Base-by-base conservation (phyloP, 495 filamentous ascomycete species). In the Talaromyces wortmannii region DNA sequence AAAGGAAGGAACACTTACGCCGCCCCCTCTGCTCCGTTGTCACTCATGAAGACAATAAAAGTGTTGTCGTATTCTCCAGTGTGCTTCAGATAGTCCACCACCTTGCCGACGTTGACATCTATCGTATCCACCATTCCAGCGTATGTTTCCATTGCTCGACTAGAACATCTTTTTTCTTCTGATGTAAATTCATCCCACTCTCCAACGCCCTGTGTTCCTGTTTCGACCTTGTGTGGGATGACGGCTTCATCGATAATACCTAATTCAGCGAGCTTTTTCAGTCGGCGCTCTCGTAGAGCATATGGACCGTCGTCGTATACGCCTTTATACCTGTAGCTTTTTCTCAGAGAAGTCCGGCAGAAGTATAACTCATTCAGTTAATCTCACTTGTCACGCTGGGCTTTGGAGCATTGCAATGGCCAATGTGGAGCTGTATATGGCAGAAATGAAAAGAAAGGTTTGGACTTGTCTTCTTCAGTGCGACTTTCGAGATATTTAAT, bases 121-220 rank as follows among this genome's bases (percentile, higher is more conserved):
- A 80, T 77, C 12, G 61, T 60, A 45, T 81, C 75, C 3, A 81
- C 74, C 78, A 82, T 82, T 4, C 65, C 78, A 11, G 79, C 79
- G 53, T 78, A 81, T 15, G 63, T 57, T 58, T 80, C 79, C 76
- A 81, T 80, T 6, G 69, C 68, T 13, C 75, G 67, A 30, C 64
- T 62, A 0, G 78, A 80, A 45, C 62, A 63, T 11, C 48, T 63
- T 48, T 65, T 60, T 53, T 75, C 70, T 49, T 73, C 63, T 0
- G 62, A 48, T 6, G 67, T 63, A 45, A 78, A 66, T 8, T 75
- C 70, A 0, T 61, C 61, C 76, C 77, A 81, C 15, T 69, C 61
- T 42, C 36, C 40, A 5, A 45, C 43, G 10, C 15, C 42, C 13
- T 58, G 43, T 7, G 51, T 55, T 0, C 32, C 40, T n/a, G 44